Percentiles rank a stretch among this genome's conserved stretches.
phyloP scores from a whole-genome alignment of 1,284 basidiomycete species.

The Cutaneotrichosporon mucoides region DNA sequence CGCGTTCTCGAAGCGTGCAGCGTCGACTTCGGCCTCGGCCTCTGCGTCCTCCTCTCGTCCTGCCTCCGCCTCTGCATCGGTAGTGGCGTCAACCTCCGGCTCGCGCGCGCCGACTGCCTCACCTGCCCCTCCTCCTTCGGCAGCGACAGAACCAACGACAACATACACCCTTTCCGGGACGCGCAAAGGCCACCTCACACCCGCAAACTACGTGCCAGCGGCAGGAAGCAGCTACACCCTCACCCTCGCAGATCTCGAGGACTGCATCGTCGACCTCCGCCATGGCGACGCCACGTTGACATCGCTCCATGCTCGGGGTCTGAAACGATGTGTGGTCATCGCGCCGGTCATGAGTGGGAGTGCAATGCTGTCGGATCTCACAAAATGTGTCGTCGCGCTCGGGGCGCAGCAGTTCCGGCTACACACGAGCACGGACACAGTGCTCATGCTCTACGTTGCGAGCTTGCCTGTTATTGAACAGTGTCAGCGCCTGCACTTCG shows the following conservation, averaged over 20 bases:
- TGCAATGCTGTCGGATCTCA: conserved; percentile 62
- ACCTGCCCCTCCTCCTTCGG: conserved; percentile 5
- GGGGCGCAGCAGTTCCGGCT: conserved; percentile 81
- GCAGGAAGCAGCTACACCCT: conserved; percentile 24
- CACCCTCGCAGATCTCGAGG: conserved; percentile 25
- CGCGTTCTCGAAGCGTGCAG: conserved; percentile 60
- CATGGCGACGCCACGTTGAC: conserved; percentile 22
- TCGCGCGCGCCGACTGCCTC: conserved; percentile 20
- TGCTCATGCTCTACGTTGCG: conserved; percentile 61
- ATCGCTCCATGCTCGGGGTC: conserved; percentile 60
- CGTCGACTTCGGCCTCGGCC: conserved; percentile 19
- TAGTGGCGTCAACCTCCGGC: too few species aligned
- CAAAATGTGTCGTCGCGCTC: conserved; percentile 59
- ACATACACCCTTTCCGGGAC: conserved; percentile 50
- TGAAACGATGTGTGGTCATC: conserved; percentile 59
- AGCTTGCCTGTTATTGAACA: conserved; percentile 74
- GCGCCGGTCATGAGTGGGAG: conserved; percentile 64
- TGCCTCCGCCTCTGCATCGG: too few species aligned
- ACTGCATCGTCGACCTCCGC: conserved; percentile 64
- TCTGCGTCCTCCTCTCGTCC: too few species aligned
- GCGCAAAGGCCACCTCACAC: conserved; percentile 30
- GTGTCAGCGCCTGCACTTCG: conserved; percentile 59
- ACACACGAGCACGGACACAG: conserved; percentile 61
- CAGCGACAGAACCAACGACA: conserved; percentile 14
- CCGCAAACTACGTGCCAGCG: background rate